Base-by-base conservation (phyloP, 805 yeast genomes). In the Yarrowia yakushimensis region DNA sequence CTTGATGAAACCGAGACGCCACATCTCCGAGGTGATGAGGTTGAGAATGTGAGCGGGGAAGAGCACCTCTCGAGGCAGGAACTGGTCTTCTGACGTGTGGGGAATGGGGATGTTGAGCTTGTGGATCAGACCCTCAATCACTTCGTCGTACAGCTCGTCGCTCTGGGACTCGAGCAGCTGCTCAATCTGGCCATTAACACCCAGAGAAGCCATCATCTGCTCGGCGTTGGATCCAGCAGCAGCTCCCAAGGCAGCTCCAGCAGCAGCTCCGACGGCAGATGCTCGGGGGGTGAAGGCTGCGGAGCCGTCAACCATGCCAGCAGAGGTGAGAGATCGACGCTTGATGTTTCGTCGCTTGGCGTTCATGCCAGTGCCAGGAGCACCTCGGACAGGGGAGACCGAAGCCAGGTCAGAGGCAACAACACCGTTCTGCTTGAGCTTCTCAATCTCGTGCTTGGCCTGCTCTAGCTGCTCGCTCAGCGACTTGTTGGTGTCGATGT, bases 1-100 rank as follows among this genome's bases (percentile, higher is more conserved):
- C 67, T 87, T 85, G 15, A 97, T 90, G 69, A 91, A 82, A 1
- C 98, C 98, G 52, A 93, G 80, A 76, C 98, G 83, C 99, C 99
- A 94, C 98, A 94, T 91, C 74, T 94, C 99, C 70, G 96, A 86
- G 66, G 93, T 79, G 33, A 93, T 87, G 67, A 94, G 87, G 70
- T 94, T 93, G 70, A 94, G 85, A 67, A 94, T 90, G 79, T 97
- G 85, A 1, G 97, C 94, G 27, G 99, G 99, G 85, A 91, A 94
- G 62, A 94, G 79, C 11, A 93, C 96, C 73, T 94, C 98, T 71
- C 91, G 90, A 71, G 90, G 83, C 15, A 92, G 85, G 66, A 90
- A 78, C 61, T 55, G 61, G 69, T 86, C 90, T 50, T 90, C 86
- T 45, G 94, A 91, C 52, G 88, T 90, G 65, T 90, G 88, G 22